These are phyloP conservation scores for Saccharomycopsis hybrid DNA, from an alignment of 1,139 yeast species.

Conservation along the genomic window DNA sequence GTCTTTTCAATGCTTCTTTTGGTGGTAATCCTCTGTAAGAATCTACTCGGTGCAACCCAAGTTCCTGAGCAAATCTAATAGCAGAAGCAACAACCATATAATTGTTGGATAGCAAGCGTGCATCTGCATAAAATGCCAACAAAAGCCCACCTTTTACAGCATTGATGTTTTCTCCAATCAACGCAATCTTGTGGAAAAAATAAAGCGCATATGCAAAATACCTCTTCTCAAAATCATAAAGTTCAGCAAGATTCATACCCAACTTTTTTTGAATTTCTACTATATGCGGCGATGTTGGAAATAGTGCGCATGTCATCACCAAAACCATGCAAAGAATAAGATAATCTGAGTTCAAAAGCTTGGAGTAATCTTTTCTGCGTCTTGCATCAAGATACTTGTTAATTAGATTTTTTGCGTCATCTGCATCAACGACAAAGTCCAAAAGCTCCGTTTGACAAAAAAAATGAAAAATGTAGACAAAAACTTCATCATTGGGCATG, in stretches of 20 bases:
- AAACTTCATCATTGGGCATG: too few relatives aligned
- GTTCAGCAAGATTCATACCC: not conserved
- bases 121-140: not conserved
- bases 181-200: not conserved
- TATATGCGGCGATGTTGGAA: too few relatives aligned
- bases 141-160: slow-evolving; percentile 3
- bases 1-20: slow-evolving; percentile 3
- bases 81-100: slow-evolving; percentile 1
- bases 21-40: not conserved
- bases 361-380: not conserved
- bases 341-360: not conserved
- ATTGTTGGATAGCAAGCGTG: not conserved
- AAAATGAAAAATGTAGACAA: not conserved
- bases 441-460: not conserved
- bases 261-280: not conserved
- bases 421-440: not conserved
- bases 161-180: not conserved
- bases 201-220: not conserved
- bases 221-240: not conserved
- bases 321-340: not conserved
- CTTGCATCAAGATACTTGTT: not conserved
- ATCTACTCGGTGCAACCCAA: slow-evolving; percentile 4
- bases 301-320: not conserved
- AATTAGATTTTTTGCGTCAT: not conserved
- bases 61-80: slow-evolving; percentile 3